Percentiles rank a stretch among this genome's conserved stretches.
Conservation (phyloP, 2,329 filamentous ascomycete species). For the Trichoderma koningii region DNA sequence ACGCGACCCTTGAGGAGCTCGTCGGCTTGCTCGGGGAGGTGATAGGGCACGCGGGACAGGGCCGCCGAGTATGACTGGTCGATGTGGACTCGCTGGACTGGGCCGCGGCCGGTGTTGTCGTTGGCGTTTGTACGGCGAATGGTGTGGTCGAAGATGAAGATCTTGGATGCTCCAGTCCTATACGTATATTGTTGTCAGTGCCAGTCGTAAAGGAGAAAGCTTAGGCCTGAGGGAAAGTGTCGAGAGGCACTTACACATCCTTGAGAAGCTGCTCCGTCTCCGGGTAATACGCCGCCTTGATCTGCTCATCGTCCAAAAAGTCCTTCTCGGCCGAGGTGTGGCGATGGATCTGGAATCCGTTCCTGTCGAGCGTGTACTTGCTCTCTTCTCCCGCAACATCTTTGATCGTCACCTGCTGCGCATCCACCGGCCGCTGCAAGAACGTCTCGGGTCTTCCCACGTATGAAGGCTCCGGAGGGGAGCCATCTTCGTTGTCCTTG, state of each 20-base stretch:
- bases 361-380: constrained; percentile 42
- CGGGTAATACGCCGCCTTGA: constrained; percentile 69
- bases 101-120: constrained; percentile 28
- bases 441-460: constrained; percentile 42
- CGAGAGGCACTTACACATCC: constrained; percentile 49
- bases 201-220: background rate
- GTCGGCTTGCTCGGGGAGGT: constrained; percentile 48
- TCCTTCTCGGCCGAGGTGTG: constrained; percentile 41
- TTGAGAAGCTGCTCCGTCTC: constrained; percentile 70
- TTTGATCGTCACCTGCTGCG: constrained; percentile 38
- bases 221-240: too few species aligned
- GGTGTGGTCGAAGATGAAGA: constrained; percentile 66
- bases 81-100: constrained; percentile 54
- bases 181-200: background rate
- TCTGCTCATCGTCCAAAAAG: constrained; percentile 58
- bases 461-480: constrained; percentile 42
- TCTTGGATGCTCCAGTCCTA: constrained; percentile 56
- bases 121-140: constrained; percentile 44
- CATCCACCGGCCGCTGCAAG: constrained; percentile 33
- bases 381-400: constrained; percentile 43
- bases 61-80: constrained; percentile 57
- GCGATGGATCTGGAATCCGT: constrained; percentile 43
- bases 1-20: constrained; percentile 49
- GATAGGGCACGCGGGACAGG: constrained; percentile 43
- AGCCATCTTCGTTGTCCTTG: constrained; percentile 46